Conservation (phyloP, 2,329 filamentous ascomycete genomes). For the Cladophialophora chaetospira region DNA sequence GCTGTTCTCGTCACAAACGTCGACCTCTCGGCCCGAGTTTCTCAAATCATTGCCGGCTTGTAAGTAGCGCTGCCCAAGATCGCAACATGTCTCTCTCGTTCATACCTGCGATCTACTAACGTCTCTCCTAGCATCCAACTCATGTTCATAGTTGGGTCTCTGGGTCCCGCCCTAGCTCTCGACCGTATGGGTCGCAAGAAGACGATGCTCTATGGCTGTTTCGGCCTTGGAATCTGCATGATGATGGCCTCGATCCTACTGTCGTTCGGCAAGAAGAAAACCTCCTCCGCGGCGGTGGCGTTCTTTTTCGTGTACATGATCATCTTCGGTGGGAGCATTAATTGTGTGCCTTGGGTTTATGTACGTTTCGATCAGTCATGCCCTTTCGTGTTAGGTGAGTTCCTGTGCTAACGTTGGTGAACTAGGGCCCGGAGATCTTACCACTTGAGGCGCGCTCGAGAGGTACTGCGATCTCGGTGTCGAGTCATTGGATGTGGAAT, state of each 20-base stretch:
- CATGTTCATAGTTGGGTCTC: slow-evolving; percentile 47
- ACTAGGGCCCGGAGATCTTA: slow-evolving; percentile 50
- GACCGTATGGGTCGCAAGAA: slow-evolving; percentile 45
- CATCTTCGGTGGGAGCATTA: slow-evolving; percentile 38
- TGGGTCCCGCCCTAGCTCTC: slow-evolving; percentile 50
- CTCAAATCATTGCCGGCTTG: slow-evolving; percentile 50
- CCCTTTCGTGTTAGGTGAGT: too few relatives aligned
- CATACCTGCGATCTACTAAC: background rate
- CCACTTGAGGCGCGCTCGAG: slow-evolving; percentile 54
- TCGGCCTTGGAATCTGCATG: slow-evolving; percentile 44
- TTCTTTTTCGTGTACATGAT: slow-evolving; percentile 56
- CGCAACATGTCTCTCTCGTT: background rate
- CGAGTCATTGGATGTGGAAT: slow-evolving; percentile 41
- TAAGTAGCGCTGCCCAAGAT: slow-evolving; percentile 22
- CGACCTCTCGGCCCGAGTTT: slow-evolving; percentile 46
- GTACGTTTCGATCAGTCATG: background rate
- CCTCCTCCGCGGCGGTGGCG: slow-evolving; percentile 50
- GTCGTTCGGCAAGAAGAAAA: slow-evolving; percentile 47
- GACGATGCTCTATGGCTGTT: slow-evolving; percentile 42
- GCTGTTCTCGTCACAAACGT: slow-evolving; percentile 51
- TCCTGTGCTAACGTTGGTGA: background rate
- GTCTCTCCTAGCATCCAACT: slow-evolving; percentile 36
- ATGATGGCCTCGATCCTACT: slow-evolving; percentile 43
- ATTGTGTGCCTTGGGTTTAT: slow-evolving; percentile 55
- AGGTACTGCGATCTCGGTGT: slow-evolving; percentile 53